Evolutionary conservation across 768 basidiomycete genomes (phyloP).

Genomic region (Naganishia vishniacii): DNA sequence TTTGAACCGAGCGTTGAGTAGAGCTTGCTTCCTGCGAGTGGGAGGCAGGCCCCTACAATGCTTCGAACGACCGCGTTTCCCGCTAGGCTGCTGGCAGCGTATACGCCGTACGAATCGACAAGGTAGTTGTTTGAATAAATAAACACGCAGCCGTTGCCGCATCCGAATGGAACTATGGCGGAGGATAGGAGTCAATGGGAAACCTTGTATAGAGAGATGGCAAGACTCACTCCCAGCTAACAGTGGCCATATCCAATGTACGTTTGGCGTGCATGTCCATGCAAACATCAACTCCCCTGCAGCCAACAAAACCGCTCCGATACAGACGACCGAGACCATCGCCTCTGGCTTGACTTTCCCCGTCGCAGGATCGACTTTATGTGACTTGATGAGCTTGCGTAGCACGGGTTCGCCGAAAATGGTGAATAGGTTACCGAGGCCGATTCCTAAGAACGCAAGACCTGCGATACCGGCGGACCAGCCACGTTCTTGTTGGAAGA

Average conservation of each 20-base stretch:
- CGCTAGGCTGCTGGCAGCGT: slow-evolving; percentile 58
- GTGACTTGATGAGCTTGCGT: slow-evolving; percentile 47
- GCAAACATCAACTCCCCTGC: slow-evolving; percentile 34
- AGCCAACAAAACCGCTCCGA: slow-evolving; percentile 48
- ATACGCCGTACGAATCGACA: slow-evolving; percentile 65
- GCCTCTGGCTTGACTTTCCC: slow-evolving; percentile 50
- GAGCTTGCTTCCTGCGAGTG: slow-evolving; percentile 30
- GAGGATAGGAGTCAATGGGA: neutral
- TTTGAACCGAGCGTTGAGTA: slow-evolving; percentile 44
- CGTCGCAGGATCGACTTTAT: slow-evolving; percentile 36
- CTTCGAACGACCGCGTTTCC: slow-evolving; percentile 64
- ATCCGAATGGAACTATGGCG: slow-evolving; percentile 2
- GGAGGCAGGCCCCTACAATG: slow-evolving; percentile 32
- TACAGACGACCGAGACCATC: slow-evolving; percentile 46
- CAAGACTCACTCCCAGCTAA: slow-evolving; percentile 56
- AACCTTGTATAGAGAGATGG: neutral
- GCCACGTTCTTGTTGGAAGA: slow-evolving; percentile 48
- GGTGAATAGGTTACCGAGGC: slow-evolving; percentile 39
- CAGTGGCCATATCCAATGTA: slow-evolving; percentile 64
- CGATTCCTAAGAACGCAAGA: slow-evolving; percentile 48
- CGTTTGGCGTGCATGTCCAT: slow-evolving; percentile 31
- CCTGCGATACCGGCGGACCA: slow-evolving; percentile 50
- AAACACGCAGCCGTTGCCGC: slow-evolving; percentile 59
- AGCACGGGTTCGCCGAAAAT: slow-evolving; percentile 36
- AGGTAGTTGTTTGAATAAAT: slow-evolving; percentile 63